Conservation (phyloP, 495 filamentous ascomycete genomes). For the Patellaria atrata region DNA sequence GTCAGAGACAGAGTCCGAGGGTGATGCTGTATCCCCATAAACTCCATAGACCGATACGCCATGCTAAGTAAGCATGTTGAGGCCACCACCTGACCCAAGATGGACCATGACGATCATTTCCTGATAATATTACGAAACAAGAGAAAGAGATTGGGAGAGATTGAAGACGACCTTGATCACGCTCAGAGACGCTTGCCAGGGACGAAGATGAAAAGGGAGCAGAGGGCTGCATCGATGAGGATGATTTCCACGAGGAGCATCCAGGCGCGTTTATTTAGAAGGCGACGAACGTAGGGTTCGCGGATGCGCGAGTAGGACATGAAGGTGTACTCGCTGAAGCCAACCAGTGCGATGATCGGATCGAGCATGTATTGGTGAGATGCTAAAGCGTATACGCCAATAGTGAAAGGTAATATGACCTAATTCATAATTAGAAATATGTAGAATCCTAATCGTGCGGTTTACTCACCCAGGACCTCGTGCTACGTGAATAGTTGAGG, state of each 20-base stretch:
- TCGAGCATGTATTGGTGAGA: slow-evolving; percentile 92
- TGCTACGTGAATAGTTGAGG: slow-evolving; percentile 57
- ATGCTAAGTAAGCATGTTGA: no score
- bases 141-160: no score
- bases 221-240: slow-evolving; percentile 59
- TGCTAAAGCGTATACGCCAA: slow-evolving; percentile 75
- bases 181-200: slow-evolving; percentile 67
- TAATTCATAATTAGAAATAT: slow-evolving; percentile 22
- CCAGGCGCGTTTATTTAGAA: slow-evolving; percentile 65
- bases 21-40: no score
- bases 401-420: slow-evolving; percentile 85
- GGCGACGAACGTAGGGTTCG: slow-evolving; percentile 75
- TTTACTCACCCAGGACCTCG: slow-evolving; percentile 65
- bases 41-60: no score
- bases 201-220: slow-evolving; percentile 79
- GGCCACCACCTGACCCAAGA: no score
- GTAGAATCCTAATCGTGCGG: no score
- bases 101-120: no score
- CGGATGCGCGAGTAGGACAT: slow-evolving; percentile 73
- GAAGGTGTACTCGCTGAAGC: slow-evolving; percentile 88
- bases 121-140: no score
- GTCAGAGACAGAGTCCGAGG: no score
- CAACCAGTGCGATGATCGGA: slow-evolving; percentile 75
- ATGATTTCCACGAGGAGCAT: slow-evolving; percentile 60
- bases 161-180: slow-evolving; percentile 1